These are phyloP conservation scores for Rhododendron kiyosumense DNA, from an alignment of 148 eudicot genomes.

Conservation along the genomic window DNA sequence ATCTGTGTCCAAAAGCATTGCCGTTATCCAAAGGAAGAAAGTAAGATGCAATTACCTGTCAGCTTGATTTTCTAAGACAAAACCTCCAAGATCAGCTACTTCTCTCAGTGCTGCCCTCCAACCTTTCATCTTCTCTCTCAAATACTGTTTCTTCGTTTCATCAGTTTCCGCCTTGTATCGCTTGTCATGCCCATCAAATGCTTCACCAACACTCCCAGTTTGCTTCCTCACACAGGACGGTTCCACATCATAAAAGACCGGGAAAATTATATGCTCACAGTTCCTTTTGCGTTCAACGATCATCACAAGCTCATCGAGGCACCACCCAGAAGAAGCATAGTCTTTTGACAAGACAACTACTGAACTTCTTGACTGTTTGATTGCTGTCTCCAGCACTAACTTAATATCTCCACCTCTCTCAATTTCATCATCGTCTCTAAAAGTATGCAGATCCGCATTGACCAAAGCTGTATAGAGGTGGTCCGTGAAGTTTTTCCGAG, in stretches of 20 bases:
- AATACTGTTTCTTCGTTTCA: neutral
- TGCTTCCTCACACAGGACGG: conserved; percentile 4
- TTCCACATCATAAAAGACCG: conserved; percentile 7
- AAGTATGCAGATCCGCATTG: neutral
- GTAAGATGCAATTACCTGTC: conserved; percentile 7
- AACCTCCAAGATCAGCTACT: conserved; percentile 1
- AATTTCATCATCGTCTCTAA: conserved; percentile 2
- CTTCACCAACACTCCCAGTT: neutral
- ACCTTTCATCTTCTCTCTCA: neutral
- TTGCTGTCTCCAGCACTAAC: neutral
- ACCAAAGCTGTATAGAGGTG: conserved; percentile 11
- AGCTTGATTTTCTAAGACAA: conserved; percentile 6
- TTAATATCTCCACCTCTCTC: conserved; percentile 3
- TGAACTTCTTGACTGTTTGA: neutral
- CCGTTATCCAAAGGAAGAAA: neutral
- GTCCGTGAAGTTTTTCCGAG: conserved; percentile 7
- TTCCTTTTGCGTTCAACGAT: neutral
- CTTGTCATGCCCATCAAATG: neutral
- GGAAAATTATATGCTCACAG: neutral
- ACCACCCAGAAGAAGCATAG: conserved; percentile 9
- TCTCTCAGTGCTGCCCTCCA: conserved; percentile 9
- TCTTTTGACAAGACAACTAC: conserved; percentile 7
- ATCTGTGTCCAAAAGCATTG: neutral
- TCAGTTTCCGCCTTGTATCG: neutral
- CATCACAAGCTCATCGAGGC: conserved; percentile 10